These are phyloP conservation scores for Cutaneotrichosporon dermatis DNA, from an alignment of 1,284 basidiomycete genomes.

Conservation along the genomic window DNA sequence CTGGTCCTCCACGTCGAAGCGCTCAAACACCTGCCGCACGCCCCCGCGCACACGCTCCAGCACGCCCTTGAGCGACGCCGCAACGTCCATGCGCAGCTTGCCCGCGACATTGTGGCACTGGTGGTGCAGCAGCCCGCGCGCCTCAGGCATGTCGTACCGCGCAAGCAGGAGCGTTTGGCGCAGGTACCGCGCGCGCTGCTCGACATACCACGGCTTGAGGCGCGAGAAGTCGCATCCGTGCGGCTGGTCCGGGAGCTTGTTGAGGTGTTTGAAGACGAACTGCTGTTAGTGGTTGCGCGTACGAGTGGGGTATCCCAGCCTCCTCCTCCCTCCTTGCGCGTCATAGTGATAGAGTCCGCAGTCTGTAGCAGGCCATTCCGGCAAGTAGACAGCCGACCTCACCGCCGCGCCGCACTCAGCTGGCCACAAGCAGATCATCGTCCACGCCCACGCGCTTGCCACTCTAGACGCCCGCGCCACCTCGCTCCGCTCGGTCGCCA, in stretches of 20 bases:
- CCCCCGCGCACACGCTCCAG: conserved; percentile 64
- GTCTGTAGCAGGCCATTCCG: too few relatives aligned
- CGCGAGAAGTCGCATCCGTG: conserved; percentile 93
- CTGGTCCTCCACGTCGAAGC: conserved; percentile 36
- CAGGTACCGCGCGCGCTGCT: conserved; percentile 74
- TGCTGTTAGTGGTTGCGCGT: conserved; percentile 50
- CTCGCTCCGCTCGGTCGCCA: too few relatives aligned
- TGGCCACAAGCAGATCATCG: too few relatives aligned
- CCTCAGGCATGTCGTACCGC: conserved; percentile 84
- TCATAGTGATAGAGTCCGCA: too few relatives aligned
- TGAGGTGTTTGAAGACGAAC: conserved; percentile 81
- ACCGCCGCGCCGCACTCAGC: too few relatives aligned
- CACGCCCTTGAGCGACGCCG: conserved; percentile 58
- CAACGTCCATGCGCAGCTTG: conserved; percentile 64
- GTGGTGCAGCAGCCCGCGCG: conserved; percentile 69
- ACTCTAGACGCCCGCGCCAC: too few relatives aligned
- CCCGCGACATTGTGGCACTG: conserved; percentile 77
- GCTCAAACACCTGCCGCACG: conserved; percentile 63
- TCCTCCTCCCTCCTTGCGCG: too few relatives aligned
- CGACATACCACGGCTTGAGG: conserved; percentile 96
- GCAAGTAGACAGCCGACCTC: too few relatives aligned
- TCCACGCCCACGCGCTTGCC: too few relatives aligned
- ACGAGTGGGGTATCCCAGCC: too few relatives aligned
- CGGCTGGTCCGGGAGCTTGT: conserved; percentile 84
- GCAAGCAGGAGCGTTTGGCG: conserved; percentile 88